Evolutionary conservation across 2,329 filamentous ascomycete species (phyloP).

Genomic region (Phialophora expanda): DNA sequence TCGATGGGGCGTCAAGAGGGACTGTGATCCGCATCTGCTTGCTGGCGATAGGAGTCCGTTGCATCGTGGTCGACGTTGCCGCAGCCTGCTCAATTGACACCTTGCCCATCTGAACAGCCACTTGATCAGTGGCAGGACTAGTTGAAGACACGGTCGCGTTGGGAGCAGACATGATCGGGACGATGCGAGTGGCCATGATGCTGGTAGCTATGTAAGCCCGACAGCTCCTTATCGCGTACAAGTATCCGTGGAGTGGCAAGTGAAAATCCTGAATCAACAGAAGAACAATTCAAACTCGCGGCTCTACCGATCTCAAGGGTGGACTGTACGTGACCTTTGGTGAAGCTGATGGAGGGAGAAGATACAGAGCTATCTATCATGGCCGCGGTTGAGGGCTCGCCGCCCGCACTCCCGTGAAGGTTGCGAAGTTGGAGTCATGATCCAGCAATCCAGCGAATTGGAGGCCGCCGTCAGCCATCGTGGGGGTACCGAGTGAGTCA

Average conservation of each 20-base stretch:
- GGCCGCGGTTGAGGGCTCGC: slow-evolving; percentile 12
- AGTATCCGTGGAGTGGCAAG: neutral
- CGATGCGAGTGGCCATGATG: slow-evolving; percentile 25
- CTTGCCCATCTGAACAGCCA: slow-evolving; percentile 25
- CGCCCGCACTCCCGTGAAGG: neutral
- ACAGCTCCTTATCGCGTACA: neutral
- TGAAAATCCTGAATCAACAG: neutral
- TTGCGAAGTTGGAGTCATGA: slow-evolving; percentile 5
- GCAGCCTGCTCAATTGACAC: slow-evolving; percentile 22
- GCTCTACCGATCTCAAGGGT: neutral
- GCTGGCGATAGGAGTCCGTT: slow-evolving; percentile 40
- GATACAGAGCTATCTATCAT: slow-evolving; percentile 7
- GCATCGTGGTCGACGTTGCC: slow-evolving; percentile 9
- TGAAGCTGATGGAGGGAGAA: slow-evolving; percentile 5
- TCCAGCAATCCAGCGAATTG: slow-evolving; percentile 6
- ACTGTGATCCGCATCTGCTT: slow-evolving; percentile 72
- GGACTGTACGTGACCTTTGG: neutral
- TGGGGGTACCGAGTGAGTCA: slow-evolving; percentile 1
- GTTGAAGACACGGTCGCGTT: neutral
- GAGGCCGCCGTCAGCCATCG: slow-evolving; percentile 1
- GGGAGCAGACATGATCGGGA: slow-evolving; percentile 32
- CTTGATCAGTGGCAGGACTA: slow-evolving; percentile 12
- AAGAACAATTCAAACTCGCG: neutral
- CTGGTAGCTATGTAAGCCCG: neutral
- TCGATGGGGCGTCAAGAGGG: slow-evolving; percentile 66